These are phyloP conservation scores for Yarrowia galli DNA, from an alignment of 1,139 yeast species.

Conservation along the genomic window DNA sequence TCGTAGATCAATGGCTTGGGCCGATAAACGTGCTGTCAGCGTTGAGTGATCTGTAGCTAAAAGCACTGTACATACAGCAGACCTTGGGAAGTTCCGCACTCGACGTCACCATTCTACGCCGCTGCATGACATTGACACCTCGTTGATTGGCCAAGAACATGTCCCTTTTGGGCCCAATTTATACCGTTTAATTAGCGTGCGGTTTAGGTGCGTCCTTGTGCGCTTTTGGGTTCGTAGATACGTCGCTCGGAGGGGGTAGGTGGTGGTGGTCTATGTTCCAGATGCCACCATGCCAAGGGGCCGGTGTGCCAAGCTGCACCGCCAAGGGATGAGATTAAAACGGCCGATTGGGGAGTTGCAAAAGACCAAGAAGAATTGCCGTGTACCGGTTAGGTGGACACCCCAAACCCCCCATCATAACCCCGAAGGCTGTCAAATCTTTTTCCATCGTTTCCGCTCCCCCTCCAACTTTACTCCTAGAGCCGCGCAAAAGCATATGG, in stretches of 20 bases:
- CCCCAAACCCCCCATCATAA: too few relatives aligned
- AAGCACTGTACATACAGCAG: too few relatives aligned
- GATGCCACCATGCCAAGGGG: not conserved
- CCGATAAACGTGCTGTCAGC: too few relatives aligned
- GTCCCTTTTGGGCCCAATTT: slow-evolving; percentile 1
- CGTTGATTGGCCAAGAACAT: not conserved
- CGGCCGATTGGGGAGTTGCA: too few relatives aligned
- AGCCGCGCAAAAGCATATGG: slow-evolving; percentile 18
- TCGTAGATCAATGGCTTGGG: too few relatives aligned
- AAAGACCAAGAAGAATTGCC: too few relatives aligned
- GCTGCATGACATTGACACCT: slow-evolving; percentile 8
- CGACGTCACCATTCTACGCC: not conserved
- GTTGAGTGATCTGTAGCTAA: too few relatives aligned
- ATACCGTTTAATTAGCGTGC: slow-evolving; percentile 3
- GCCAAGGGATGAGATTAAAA: slow-evolving; percentile 30
- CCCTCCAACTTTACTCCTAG: slow-evolving; percentile 5
- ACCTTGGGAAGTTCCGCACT: too few relatives aligned
- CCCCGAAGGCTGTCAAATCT: not conserved
- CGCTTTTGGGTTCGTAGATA: not conserved
- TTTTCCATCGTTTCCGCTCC: not conserved
- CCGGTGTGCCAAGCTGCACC: not conserved
- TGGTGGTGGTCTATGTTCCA: not conserved
- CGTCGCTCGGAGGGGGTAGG: not conserved
- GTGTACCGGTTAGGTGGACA: too few relatives aligned
- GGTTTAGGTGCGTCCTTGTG: not conserved